phyloP scores from a whole-genome alignment of 2,329 filamentous ascomycete species.

The Cladosporium austrohemisphaericum region DNA sequence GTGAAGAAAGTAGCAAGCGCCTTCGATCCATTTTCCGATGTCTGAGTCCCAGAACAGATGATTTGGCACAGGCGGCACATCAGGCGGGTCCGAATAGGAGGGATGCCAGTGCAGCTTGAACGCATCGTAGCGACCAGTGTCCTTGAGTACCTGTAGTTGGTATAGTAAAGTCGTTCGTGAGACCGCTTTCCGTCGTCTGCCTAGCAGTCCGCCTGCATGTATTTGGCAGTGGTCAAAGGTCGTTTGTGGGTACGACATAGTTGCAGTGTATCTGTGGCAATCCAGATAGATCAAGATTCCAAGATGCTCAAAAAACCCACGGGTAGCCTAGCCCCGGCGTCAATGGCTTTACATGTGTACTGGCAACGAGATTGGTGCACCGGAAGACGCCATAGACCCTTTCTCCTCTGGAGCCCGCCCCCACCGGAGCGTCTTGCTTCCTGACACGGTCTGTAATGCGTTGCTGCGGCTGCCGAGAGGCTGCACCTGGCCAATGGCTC shows the following conservation, averaged over 20 bases:
- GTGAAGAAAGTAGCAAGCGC: constrained; percentile 54
- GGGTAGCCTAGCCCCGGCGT: too few relatives aligned
- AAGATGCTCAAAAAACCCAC: too few relatives aligned
- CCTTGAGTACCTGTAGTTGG: constrained; percentile 52
- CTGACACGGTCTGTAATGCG: too few relatives aligned
- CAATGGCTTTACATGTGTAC: too few relatives aligned
- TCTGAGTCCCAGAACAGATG: constrained; percentile 55
- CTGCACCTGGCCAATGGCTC: too few relatives aligned
- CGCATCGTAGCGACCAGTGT: constrained; percentile 52
- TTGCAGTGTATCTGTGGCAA: neutral
- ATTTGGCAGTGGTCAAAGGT: constrained; percentile 30
- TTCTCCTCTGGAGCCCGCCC: neutral
- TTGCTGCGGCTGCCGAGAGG: too few relatives aligned
- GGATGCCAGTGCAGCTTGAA: constrained; percentile 58
- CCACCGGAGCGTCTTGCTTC: neutral
- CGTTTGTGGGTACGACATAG: constrained; percentile 43
- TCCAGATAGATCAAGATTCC: neutral
- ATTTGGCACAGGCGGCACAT: constrained; percentile 55
- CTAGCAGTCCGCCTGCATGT: constrained; percentile 33
- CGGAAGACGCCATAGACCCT: neutral
- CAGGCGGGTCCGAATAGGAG: constrained; percentile 48
- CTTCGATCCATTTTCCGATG: constrained; percentile 61
- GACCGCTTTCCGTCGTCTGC: constrained; percentile 39
- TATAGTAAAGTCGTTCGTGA: constrained; percentile 46
- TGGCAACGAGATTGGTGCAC: too few relatives aligned